Conservation (phyloP, 805 yeast species). For the Ogataea polymorpha region DNA sequence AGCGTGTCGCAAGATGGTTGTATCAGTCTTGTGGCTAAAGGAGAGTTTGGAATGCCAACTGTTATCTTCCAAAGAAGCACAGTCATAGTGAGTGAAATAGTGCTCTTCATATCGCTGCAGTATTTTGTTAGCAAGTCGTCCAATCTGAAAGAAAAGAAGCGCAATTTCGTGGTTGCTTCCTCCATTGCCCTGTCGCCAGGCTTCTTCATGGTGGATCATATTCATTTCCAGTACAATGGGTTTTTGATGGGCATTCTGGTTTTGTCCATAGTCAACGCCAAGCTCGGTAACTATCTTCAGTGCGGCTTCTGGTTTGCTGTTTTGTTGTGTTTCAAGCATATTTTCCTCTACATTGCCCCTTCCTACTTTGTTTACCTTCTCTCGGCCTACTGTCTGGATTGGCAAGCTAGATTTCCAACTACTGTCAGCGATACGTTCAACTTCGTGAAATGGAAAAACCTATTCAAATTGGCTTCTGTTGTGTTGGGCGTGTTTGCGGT, state of each 20-base stretch:
- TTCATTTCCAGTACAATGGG: conserved; percentile 96
- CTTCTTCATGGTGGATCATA: conserved; percentile 84
- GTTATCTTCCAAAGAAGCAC: conserved; percentile 77
- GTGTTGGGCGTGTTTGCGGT: conserved; percentile 59
- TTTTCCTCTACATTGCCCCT: conserved; percentile 89
- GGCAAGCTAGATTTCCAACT: conserved; percentile 26
- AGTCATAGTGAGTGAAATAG: conserved; percentile 73
- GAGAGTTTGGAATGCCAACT: conserved; percentile 74
- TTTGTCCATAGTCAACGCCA: conserved; percentile 69
- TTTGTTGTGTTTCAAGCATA: conserved; percentile 90
- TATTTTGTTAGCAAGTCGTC: conserved; percentile 56
- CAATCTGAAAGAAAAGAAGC: conserved; percentile 35
- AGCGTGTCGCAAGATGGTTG: conserved; percentile 71
- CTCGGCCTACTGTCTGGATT: conserved; percentile 65
- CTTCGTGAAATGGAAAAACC: conserved; percentile 50
- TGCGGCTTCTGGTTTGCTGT: conserved; percentile 71
- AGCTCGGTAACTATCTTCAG: conserved; percentile 49
- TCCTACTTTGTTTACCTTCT: conserved; percentile 81
- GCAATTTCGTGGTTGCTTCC: conserved; percentile 73
- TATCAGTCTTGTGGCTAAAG: conserved; percentile 61
- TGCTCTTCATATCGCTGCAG: conserved; percentile 68
- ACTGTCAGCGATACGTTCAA: conserved; percentile 17
- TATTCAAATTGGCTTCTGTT: conserved; percentile 58
- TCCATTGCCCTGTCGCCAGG: conserved; percentile 89
- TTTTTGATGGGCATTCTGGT: conserved; percentile 84